Evolutionary conservation across 306 rosid species (phyloP), one percentile per base, ranked within the genome.

Genomic region (Medicago lupulina): DNA sequence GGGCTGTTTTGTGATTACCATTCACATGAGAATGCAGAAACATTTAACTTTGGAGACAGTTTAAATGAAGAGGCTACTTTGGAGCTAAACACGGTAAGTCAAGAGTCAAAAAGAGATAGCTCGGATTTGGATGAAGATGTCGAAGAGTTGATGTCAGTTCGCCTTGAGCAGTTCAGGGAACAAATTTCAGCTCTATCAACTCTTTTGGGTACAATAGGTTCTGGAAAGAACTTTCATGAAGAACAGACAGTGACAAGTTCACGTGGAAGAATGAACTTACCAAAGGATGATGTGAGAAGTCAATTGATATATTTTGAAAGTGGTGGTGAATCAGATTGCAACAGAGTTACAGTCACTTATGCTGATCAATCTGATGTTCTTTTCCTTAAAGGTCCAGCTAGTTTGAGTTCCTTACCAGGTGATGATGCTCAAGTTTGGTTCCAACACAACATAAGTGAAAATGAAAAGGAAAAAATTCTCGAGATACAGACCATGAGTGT

Each of bases 391-490:
- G 71, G 57, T 73, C 67, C 64, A 12, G 70, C 70, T 68, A 43
- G 67, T 74, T 63, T 83, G 40, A 73, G 76, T 73, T 72, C 84
- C 74, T 75, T 49, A 17, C 68, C 57, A 41, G 47, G 53, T 71
- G 70, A 12, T 53, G 47, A 65, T 73, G 59, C 57, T 73, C 71
- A 21, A 59, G 73, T 21, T 85, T 84, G 72, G 55, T 38, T 54
- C 47, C 73, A 76, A 38, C 76, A 71, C 67, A 57, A 61, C 8
- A 25, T 73, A 47, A 80, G 83, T 18, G 80, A 76, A 15, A 60
- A 81, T n/a, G 88, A 88, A 61, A 83, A 70, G 77, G 87, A 68
- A 64, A 80, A 54, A 46, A 54, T 77, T 14, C 77, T 71, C 84
- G 77, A 74, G 73, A 76, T 77, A 57, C 83, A 44, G 47, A 38